Conservation (phyloP, 768 basidiomycete genomes). For the Tulasnella sp. region DNA sequence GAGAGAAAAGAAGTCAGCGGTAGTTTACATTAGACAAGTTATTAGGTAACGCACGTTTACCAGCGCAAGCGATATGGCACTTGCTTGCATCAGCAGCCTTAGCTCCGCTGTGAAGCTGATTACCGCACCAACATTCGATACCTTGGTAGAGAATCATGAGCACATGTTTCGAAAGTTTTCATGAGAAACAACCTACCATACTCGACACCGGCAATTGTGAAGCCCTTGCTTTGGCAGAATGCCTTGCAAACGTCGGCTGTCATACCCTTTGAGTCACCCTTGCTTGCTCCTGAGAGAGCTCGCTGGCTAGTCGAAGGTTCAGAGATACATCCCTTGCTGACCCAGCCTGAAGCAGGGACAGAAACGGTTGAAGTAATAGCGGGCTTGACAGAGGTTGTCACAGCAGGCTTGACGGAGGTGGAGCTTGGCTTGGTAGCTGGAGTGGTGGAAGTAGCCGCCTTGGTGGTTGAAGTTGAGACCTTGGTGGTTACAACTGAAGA, state of each 20-base stretch:
- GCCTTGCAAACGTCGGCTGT: conserved; percentile 1
- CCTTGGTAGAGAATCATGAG: neutral
- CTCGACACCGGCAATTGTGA: neutral
- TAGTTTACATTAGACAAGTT: too few species aligned
- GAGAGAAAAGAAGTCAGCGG: too few species aligned
- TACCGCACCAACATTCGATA: conserved; percentile 4
- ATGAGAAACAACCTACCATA: neutral
- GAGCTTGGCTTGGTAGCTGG: neutral
- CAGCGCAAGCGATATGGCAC: neutral
- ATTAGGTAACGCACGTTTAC: neutral
- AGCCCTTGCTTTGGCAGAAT: conserved; percentile 5
- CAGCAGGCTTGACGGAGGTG: neutral
- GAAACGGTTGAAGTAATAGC: neutral
- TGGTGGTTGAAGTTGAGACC: neutral
- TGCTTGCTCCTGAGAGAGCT: neutral
- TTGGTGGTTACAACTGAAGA: neutral
- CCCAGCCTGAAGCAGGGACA: neutral
- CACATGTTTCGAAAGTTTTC: neutral
- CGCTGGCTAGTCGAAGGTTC: neutral
- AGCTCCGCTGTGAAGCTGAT: neutral
- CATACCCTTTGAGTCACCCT: neutral
- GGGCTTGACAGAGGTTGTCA: neutral
- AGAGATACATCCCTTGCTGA: neutral
- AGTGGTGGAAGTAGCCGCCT: neutral
- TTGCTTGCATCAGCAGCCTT: neutral